Evolutionary conservation across 192 early-diverging fungal species (phyloP), one percentile per base, ranked within the genome.

Genomic region (Entrophospora sp.): DNA sequence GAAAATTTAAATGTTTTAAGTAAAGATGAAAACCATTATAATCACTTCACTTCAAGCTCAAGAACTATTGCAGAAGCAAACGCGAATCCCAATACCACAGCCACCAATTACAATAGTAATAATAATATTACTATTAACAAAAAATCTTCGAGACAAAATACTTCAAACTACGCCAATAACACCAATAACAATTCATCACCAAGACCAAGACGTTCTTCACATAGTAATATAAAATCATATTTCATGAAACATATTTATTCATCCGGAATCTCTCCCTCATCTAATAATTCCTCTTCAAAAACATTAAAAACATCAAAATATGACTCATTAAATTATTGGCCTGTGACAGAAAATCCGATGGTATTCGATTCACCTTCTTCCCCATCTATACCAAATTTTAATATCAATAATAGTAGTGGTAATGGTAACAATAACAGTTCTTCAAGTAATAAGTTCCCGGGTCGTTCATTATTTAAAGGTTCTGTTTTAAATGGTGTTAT

Each of bases 321-420:
- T n/a, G n/a, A n/a, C n/a, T n/a, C 57, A 43, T 31, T 16, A 28
- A 61, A 30, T 53, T 65, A 52, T 55, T 65, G 64, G 64, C 64
- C 64, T 8, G 64, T 65, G 8, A 65, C 36, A n/a, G 59, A 61
- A 9, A 31, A 53, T 52, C 32, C 14, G 13, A 37, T 24, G 20
- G 22, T 35, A n/a, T 20, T 14, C 37, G 30, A 28, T 10, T 44
- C 44, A 13, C 53, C 53, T 9, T 8, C 8, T 13, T 5, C 4
- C 4, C 9, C 28, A 5, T 8, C 13, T 27, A 20, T 56, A 4
- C 28, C 53, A 18, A 9, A 7, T 18, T 40, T 9, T 40, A 5
- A 7, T 48, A 9, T 9, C 9, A 48, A 20, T 20, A 18, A 9
- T 5, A 6, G 7, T 9, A 48, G 13, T 4, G 20, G 45, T 48